Evolutionary conservation across 371 early-diverging fungal genomes (phyloP), one percentile per base, ranked within the genome.

Genomic region (Mortierella sp.): DNA sequence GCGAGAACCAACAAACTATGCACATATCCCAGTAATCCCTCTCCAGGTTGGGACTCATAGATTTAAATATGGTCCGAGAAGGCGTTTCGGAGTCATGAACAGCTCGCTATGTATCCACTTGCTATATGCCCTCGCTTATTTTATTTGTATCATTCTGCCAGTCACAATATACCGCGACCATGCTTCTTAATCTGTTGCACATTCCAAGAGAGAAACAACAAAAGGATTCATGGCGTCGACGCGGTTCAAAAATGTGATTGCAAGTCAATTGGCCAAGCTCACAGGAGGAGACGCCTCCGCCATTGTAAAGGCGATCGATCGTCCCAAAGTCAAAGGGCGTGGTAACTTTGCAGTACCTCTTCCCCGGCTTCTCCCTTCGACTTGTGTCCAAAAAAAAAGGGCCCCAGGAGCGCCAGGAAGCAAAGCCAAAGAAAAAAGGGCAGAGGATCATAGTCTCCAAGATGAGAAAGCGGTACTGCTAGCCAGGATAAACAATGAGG

Each of bases 171-270:
- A 15, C 15, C n/a, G n/a, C n/a, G n/a, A 10, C 15, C 40, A 13
- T 22, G 47, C 47, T 47, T 17, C 4, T 47, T n/a, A 17, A 47
- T 47, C 49, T 6, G n/a, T 49, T 8, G 7, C n/a, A 1, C 1
- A 49, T 40, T 47, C n/a, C 47, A 47, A 47, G 4, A 28, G 10
- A 19, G 53, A 28, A 53, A 53, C 53, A 53, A 28, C 53, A 29
- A 49, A 49, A 53, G 29, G 28, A 53, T 53, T 53, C 53, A 82
- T 83, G 83, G 75, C 84, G 26, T 82, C 73, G 23, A 63, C 81
- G 42, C 73, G 70, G 45, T 87, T 87, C 76, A 82, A 83, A 73
- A 79, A 79, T 43, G 85, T 84, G 15, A 88, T 89, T 65, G 86
- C 86, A 1, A 70, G 77, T 34, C 85, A 85, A 47, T 55, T 83